Evolutionary conservation across 108 stramenopile species (phyloP), one percentile per base, ranked within the genome.

Genomic region (Skeletonema marinoi): DNA sequence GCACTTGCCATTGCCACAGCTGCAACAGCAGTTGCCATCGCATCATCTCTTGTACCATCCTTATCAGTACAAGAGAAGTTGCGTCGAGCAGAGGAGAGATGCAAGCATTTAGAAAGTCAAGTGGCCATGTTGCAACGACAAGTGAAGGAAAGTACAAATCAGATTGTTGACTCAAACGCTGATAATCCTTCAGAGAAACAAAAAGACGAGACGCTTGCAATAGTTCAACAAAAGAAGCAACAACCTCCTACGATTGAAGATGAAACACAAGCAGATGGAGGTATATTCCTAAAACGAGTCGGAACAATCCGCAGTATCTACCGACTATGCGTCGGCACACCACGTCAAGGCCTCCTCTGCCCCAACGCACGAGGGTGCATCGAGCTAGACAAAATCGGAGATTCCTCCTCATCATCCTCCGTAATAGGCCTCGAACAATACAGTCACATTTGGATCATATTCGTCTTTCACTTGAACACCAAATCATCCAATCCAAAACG

Each of bases 401-500:
- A 87, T 39, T 69, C 86, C 4, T 73, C 73, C 10, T 88, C 90
- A 29, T 4, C 54, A 25, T 56, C 54, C 67, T 76, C 88, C 5
- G 81, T 97, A 14, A 46, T 84, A 38, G 91, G 88, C 25, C 78
- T 99, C 41, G 83, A 92, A 25, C 72, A 84, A 31, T 98, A 90
- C 79, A 90, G 89, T 17, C 97, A 99, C 85, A 85, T 98, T 21
- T 98, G 96, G 95, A 86, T 98, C 7, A 62, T 99, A 8, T 99
- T 98, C 74, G 90, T 93, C 19, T 99, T 99, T 86, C 97, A 99
- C 82, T 75, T 97, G 60, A 99, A 99, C 84, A 98, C 97, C 21
- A 91, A 96, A 70, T n/a, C 25, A 70, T 46, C 60, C 42, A 32
- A 35, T 11, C 56, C 42, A 69, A 21, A 70, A 41, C 83, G 84